Evolutionary conservation across 2,329 filamentous ascomycete genomes (phyloP).

Genomic region (Aspergillus pseudotamarii): DNA sequence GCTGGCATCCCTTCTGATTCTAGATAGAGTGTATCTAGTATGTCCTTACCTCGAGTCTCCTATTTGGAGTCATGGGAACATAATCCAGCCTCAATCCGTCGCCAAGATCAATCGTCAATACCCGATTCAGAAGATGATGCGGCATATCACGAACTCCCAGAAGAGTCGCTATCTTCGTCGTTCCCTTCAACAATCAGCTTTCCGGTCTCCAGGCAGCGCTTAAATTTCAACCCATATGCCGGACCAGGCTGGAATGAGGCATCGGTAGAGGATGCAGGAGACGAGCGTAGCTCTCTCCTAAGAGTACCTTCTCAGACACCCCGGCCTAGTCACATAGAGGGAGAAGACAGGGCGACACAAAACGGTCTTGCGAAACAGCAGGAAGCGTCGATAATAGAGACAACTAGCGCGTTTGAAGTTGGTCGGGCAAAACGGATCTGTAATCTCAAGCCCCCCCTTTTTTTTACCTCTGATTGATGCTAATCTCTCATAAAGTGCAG

Average conservation of each 20-base stretch:
- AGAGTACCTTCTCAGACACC: conserved; percentile 24
- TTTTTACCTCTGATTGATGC: conserved; percentile 1
- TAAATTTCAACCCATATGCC: conserved; percentile 48
- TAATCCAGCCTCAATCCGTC: conserved; percentile 32
- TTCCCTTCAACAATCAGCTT: conserved; percentile 37
- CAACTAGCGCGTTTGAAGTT: conserved; percentile 56
- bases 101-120: conserved; percentile 24
- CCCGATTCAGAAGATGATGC: conserved; percentile 29
- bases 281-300: conserved; percentile 30
- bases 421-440: conserved; percentile 55
- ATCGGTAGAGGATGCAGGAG: conserved; percentile 29
- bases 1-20: background rate
- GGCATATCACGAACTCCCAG: conserved; percentile 33
- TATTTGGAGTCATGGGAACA: conserved; percentile 50
- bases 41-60: conserved; percentile 47
- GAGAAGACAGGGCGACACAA: conserved; percentile 11
- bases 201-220: conserved; percentile 28
- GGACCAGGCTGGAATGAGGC: conserved; percentile 41
- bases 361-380: conserved; percentile 19
- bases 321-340: conserved; percentile 21
- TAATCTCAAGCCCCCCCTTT: conserved; percentile 35
- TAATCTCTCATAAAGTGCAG: conserved; percentile 57
- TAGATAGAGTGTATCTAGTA: conserved; percentile 22
- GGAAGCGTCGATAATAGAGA: conserved; percentile 26
- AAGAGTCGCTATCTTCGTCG: conserved; percentile 35